phyloP scores from a whole-genome alignment of 371 early-diverging fungal species.

The Entomophthora muscae region DNA sequence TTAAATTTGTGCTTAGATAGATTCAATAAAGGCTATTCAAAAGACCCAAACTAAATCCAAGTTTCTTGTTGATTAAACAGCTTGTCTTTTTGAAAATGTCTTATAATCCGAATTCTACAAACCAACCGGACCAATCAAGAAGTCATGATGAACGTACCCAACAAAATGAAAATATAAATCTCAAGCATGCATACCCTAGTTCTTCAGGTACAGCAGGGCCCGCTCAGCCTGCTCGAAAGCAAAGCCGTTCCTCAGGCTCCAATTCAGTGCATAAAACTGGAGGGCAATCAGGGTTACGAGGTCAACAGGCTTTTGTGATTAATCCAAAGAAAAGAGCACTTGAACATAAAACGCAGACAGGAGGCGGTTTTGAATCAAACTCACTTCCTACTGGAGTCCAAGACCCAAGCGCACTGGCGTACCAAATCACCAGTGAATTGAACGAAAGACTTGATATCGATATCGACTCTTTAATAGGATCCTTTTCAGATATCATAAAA shows the following conservation, averaged over 20 bases:
- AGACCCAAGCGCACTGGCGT: background rate
- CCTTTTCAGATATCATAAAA: background rate
- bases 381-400: background rate
- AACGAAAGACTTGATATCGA: background rate
- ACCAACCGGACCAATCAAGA: too few species aligned
- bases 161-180: too few species aligned
- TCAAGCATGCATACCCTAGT: too few species aligned
- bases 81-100: too few species aligned
- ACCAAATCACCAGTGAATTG: background rate
- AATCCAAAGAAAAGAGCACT: background rate
- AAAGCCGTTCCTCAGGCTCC: background rate
- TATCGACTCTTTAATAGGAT: background rate
- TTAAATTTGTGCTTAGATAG: too few species aligned
- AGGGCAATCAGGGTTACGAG: background rate
- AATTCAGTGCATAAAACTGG: background rate
- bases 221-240: background rate
- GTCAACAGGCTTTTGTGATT: background rate
- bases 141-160: too few species aligned
- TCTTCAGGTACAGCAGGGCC: background rate
- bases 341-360: background rate
- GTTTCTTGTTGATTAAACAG: too few species aligned
- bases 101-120: too few species aligned
- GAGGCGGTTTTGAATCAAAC: background rate
- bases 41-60: too few species aligned
- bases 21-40: too few species aligned